phyloP scores from a whole-genome alignment of 2,329 filamentous ascomycete genomes.

The Arthrobotrys megalospora region DNA sequence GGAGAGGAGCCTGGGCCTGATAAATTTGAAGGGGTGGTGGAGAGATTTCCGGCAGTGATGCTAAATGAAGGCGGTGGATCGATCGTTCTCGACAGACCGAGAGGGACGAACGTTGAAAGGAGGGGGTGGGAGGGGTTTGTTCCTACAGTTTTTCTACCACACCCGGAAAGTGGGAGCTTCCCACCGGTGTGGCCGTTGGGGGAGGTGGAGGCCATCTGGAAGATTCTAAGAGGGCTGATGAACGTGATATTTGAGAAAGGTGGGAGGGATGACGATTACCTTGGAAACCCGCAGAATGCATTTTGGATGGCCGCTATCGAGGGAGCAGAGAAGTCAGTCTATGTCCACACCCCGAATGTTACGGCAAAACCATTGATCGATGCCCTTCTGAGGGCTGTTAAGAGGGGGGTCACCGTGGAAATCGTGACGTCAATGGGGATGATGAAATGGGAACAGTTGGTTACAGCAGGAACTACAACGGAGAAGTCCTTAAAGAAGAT shows the following conservation, averaged over 20 bases:
- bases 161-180: conserved; percentile 78
- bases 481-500: conserved; percentile 75
- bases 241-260: conserved; percentile 27
- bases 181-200: conserved; percentile 71
- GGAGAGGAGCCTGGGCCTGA: conserved; percentile 47
- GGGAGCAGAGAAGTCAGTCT: conserved; percentile 74
- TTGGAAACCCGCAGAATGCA: conserved; percentile 77
- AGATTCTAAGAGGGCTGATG: conserved; percentile 37
- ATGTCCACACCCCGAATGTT: conserved; percentile 83
- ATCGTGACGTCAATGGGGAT: conserved; percentile 78
- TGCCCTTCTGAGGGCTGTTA: conserved; percentile 75
- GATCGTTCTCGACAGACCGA: conserved; percentile 37
- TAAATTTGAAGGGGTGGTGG: conserved; percentile 18
- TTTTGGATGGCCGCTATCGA: conserved; percentile 76
- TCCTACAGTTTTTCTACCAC: conserved; percentile 79
- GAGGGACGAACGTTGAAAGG: conserved; percentile 14
- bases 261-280: conserved; percentile 46
- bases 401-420: conserved; percentile 77
- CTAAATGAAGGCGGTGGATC: conserved; percentile 48
- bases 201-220: conserved; percentile 28
- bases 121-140: conserved; percentile 12
- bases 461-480: conserved; percentile 80
- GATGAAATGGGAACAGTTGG: conserved; percentile 85
- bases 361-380: conserved; percentile 77
- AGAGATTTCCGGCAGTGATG: conserved; percentile 36